Evolutionary conservation across 768 basidiomycete genomes (phyloP).

Genomic region (Agaricus sinodeliciosus): DNA sequence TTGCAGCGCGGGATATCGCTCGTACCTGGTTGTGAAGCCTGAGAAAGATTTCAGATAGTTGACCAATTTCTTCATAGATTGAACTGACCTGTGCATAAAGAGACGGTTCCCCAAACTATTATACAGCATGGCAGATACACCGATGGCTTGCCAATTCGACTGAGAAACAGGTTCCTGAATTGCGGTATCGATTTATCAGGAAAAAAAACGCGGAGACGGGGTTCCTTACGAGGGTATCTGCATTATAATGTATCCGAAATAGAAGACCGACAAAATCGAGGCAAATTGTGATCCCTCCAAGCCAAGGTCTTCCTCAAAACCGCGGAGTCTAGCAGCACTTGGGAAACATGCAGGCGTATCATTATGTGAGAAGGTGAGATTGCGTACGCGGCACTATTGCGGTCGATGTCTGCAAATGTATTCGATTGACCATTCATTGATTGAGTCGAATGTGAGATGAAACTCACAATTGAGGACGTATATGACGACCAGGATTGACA

Average conservation of each 20-base stretch:
- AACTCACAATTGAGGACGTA: constrained; percentile 38
- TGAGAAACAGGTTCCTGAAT: constrained; percentile 62
- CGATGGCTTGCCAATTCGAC: constrained; percentile 57
- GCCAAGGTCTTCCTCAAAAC: constrained; percentile 57
- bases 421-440: background rate
- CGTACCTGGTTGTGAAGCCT: constrained; percentile 38
- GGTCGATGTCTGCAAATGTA: constrained; percentile 47
- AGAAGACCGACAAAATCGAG: constrained; percentile 53
- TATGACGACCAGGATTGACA: constrained; percentile 43
- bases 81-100: constrained; percentile 38
- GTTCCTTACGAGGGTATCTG: constrained; percentile 56
- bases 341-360: background rate
- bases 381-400: constrained; percentile 59
- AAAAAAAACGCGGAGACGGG: background rate
- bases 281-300: constrained; percentile 56
- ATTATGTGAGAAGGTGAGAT: background rate
- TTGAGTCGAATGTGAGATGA: background rate
- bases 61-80: background rate
- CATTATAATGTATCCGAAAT: constrained; percentile 66
- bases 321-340: constrained; percentile 59
- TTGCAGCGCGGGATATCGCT: background rate
- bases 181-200: background rate
- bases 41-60: background rate
- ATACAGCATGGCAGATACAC: constrained; percentile 57
- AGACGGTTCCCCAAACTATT: constrained; percentile 59